phyloP scores from a whole-genome alignment of 2,329 filamentous ascomycete genomes.

The Scytalidium sp. region DNA sequence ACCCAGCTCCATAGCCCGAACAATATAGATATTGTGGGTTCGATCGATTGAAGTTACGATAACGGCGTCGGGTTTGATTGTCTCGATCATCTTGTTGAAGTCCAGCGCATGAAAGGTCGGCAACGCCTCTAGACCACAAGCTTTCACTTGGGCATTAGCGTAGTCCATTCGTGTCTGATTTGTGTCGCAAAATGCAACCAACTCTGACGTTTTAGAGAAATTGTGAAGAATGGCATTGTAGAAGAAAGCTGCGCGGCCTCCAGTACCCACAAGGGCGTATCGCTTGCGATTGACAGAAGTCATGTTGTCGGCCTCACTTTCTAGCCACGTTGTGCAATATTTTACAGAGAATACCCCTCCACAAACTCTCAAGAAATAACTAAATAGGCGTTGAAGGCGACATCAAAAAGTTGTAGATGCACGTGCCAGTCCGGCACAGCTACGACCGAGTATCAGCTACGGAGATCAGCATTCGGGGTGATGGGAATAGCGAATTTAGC shows the following conservation, averaged over 20 bases:
- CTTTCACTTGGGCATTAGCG: conserved; percentile 49
- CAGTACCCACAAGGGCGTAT: conserved; percentile 57
- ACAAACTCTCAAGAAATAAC: no score
- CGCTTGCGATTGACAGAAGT: no score
- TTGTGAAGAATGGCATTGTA: conserved; percentile 55
- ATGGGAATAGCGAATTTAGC: no score
- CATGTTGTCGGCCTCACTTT: no score
- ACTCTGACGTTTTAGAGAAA: conserved; percentile 45
- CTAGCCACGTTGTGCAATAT: no score
- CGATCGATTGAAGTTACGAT: conserved; percentile 63
- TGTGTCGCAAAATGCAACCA: conserved; percentile 59
- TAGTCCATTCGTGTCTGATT: conserved; percentile 58
- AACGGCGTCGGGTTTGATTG: conserved; percentile 56
- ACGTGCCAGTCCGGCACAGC: no score
- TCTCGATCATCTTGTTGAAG: conserved; percentile 56
- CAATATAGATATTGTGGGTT: conserved; percentile 58
- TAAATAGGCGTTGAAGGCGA: no score
- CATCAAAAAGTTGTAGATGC: no score
- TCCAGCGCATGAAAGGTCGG: conserved; percentile 51
- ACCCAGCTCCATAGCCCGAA: conserved; percentile 56
- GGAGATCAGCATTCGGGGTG: no score
- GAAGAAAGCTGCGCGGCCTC: conserved; percentile 58
- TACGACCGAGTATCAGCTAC: no score
- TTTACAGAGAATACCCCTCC: no score
- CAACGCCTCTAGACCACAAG: conserved; percentile 41